Percentiles rank a stretch among this genome's conserved stretches.
Evolutionary conservation across 768 basidiomycete genomes (phyloP).

Genomic region (Boletus tylopilopsis): DNA sequence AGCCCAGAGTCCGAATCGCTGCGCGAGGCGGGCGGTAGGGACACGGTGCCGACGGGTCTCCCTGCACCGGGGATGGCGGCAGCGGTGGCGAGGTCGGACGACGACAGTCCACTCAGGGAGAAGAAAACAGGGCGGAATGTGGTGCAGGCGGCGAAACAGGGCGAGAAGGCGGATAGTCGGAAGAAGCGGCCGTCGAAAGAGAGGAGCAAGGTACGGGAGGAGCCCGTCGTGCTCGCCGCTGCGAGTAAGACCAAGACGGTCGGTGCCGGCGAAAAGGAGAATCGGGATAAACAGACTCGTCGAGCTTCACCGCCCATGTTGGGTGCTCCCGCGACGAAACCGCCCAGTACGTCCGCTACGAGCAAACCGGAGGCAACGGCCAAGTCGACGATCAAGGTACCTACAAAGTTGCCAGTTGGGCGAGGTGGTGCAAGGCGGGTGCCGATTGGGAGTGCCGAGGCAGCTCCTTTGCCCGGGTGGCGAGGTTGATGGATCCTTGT

Average conservation of each 20-base stretch:
- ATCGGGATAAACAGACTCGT: slow-evolving; percentile 33
- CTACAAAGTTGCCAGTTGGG: slow-evolving; percentile 33
- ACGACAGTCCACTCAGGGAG: slow-evolving; percentile 54
- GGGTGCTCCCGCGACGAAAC: slow-evolving; percentile 20
- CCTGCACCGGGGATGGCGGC: background rate
- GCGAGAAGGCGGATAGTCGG: slow-evolving; percentile 8
- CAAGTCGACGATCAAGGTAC: slow-evolving; percentile 10
- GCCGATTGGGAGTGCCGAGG: slow-evolving; percentile 62
- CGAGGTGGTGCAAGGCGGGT: slow-evolving; percentile 61
- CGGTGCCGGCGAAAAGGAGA: slow-evolving; percentile 33
- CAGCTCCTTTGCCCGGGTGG: slow-evolving; percentile 49
- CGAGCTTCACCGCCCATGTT: slow-evolving; percentile 22
- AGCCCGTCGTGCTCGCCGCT: slow-evolving; percentile 6
- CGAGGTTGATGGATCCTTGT: slow-evolving; percentile 35
- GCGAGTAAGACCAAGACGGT: slow-evolving; percentile 29
- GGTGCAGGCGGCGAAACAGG: slow-evolving; percentile 1
- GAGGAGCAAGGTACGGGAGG: slow-evolving; percentile 38
- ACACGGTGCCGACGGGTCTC: slow-evolving; percentile 25
- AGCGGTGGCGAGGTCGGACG: slow-evolving; percentile 26
- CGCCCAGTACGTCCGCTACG: background rate
- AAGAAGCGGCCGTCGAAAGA: slow-evolving; percentile 35
- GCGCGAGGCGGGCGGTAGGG: slow-evolving; percentile 4
- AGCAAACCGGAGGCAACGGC: slow-evolving; percentile 11
- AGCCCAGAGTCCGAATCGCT: slow-evolving; percentile 26
- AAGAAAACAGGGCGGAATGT: slow-evolving; percentile 40